Percentiles rank a stretch among this genome's conserved stretches.
These are phyloP conservation scores for Jamesozyma hellenica DNA, from an alignment of 805 yeast species.

Conservation along the genomic window DNA sequence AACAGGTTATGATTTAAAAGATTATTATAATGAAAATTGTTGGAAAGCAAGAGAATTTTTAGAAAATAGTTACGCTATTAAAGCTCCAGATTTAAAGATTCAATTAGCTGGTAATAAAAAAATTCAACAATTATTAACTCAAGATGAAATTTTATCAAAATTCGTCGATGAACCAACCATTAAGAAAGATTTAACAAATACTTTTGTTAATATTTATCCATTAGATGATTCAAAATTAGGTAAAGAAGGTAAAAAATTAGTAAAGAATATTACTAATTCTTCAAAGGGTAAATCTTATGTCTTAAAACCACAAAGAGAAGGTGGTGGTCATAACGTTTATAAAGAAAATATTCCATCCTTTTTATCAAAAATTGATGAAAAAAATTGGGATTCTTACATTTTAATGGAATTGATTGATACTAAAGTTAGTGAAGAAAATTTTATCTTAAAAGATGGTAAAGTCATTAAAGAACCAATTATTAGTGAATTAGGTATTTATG, in stretches of 20 bases:
- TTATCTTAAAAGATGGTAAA: conserved; percentile 58
- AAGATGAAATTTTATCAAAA: conserved; percentile 36
- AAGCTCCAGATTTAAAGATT: conserved; percentile 82
- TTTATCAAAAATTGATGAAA: conserved; percentile 45
- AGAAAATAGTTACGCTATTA: conserved; percentile 72
- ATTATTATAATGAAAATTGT: conserved; percentile 52
- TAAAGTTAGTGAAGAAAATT: conserved; percentile 48
- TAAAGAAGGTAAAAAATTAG: conserved; percentile 49
- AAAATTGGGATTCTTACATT: conserved; percentile 82
- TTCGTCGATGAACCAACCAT: conserved; percentile 31
- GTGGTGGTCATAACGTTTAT: conserved; percentile 95
- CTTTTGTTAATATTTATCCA: conserved; percentile 85
- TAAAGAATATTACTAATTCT: conserved; percentile 46
- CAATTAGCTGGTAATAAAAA: conserved; percentile 92
- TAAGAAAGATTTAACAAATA: conserved; percentile 30
- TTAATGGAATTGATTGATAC: conserved; percentile 90
- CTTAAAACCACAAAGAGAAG: conserved; percentile 95
- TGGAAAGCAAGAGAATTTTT: conserved; percentile 72
- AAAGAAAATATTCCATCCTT: conserved; percentile 75
- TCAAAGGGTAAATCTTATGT: conserved; percentile 46
- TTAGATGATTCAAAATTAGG: conserved; percentile 65
- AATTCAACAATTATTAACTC: conserved; percentile 79
- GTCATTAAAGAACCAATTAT: conserved; percentile 63
- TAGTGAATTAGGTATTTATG: conserved; percentile 88
- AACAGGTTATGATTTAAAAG: conserved; percentile 79